A percentile compares a stretch with the other conserved stretches of the same genome.
phyloP scores from a whole-genome alignment of 2,329 filamentous ascomycete genomes.

The Aspergillus neoniger region DNA sequence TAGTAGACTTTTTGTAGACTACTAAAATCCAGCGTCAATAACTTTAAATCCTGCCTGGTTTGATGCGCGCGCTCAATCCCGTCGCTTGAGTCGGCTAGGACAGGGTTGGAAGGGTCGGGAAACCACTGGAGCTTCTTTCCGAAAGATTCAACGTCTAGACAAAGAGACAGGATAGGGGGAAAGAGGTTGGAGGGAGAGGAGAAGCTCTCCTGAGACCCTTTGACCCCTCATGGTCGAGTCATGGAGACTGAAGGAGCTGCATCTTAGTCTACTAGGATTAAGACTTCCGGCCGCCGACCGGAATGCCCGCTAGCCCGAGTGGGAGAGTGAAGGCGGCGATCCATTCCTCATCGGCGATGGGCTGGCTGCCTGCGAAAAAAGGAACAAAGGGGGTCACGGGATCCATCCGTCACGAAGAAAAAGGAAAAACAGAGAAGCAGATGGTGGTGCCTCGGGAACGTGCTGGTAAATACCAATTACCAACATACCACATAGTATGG shows the following conservation, averaged over 20 bases:
- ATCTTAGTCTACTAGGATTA: not conserved
- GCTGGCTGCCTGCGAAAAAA: not conserved
- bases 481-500: no score
- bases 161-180: not conserved
- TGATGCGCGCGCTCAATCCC: constrained; percentile 1
- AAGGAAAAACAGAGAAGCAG: not conserved
- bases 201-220: not conserved
- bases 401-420: not conserved
- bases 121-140: not conserved
- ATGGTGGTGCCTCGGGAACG: not conserved
- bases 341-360: constrained; percentile 4
- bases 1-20: no score
- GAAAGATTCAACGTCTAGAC: not conserved
- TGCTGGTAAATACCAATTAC: no score
- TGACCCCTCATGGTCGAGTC: not conserved
- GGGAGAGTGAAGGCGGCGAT: not conserved
- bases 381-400: constrained; percentile 5
- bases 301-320: constrained; percentile 6
- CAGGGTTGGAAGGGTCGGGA: not conserved
- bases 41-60: constrained; percentile 17
- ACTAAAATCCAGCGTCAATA: constrained; percentile 7
- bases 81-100: not conserved
- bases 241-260: not conserved
- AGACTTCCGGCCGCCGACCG: constrained; percentile 5
- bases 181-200: not conserved